A percentile compares a stretch with the other conserved stretches of the same genome.
These are phyloP conservation scores for Tagetes patula DNA, from an alignment of 129 eudicot species.

Conservation along the genomic window DNA sequence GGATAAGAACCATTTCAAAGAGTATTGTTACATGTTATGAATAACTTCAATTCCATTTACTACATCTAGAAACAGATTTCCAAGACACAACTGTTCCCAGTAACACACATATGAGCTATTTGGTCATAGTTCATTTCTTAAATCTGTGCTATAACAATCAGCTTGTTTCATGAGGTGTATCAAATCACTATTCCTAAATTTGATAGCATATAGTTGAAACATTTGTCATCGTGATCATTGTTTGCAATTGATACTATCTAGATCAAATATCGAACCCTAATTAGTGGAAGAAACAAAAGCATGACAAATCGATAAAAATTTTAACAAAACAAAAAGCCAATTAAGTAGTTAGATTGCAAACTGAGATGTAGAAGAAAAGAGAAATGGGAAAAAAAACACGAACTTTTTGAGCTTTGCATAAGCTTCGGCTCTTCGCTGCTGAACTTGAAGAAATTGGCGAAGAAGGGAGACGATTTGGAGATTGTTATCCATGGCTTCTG, in stretches of 20 bases:
- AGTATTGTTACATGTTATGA: no score
- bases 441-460: conserved; percentile 61
- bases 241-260: background rate
- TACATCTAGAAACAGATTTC: background rate
- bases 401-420: conserved; percentile 73
- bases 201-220: background rate
- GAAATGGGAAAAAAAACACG: background rate
- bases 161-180: background rate
- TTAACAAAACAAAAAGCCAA: conserved; percentile 8
- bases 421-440: conserved; percentile 82
- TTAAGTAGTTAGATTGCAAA: background rate
- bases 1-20: no score
- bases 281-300: background rate
- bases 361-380: background rate
- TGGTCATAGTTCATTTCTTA: background rate
- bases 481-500: conserved; percentile 29
- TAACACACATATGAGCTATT: background rate
- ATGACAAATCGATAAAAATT: conserved; percentile 9
- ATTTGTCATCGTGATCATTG: background rate
- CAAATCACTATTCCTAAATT: background rate
- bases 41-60: background rate
- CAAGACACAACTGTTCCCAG: background rate
- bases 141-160: background rate
- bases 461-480: conserved; percentile 49
- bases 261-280: background rate